Conservation (phyloP, 345 rosid genomes). For the Linum tenue region DNA sequence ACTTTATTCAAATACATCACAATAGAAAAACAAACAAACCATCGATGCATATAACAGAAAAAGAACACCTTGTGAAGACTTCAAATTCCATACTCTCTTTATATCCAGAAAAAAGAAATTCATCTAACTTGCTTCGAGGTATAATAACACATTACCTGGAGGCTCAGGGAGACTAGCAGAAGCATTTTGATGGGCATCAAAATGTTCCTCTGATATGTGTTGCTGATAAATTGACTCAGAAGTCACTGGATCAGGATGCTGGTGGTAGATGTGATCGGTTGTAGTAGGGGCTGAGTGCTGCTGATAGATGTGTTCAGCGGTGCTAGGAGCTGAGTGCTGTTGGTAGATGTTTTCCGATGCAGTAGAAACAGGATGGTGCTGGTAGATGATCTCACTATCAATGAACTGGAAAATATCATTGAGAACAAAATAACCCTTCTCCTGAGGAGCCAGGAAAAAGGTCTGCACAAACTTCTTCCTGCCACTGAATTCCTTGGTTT, state of each 20-base stretch:
- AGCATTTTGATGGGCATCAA: constrained; percentile 39
- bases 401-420: constrained; percentile 81
- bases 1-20: too few species aligned
- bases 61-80: not conserved
- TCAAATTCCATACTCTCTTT: not conserved
- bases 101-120: not conserved
- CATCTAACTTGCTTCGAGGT: too few species aligned
- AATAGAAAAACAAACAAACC: not conserved
- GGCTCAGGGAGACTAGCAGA: constrained; percentile 47
- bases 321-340: not conserved
- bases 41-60: not conserved
- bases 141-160: constrained; percentile 38
- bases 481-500: constrained; percentile 45
- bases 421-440: constrained; percentile 80
- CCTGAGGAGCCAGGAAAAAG: constrained; percentile 95
- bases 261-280: constrained; percentile 8
- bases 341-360: constrained; percentile 11
- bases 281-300: constrained; percentile 26
- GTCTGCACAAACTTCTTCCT: constrained; percentile 74
- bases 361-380: constrained; percentile 12
- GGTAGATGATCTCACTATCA: constrained; percentile 39
- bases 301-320: constrained; percentile 10
- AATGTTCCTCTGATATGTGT: constrained; percentile 34
- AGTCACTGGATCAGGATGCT: not conserved
- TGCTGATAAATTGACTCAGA: constrained; percentile 17